phyloP scores from a whole-genome alignment of 192 early-diverging fungal genomes.

The Podila epicladia region DNA sequence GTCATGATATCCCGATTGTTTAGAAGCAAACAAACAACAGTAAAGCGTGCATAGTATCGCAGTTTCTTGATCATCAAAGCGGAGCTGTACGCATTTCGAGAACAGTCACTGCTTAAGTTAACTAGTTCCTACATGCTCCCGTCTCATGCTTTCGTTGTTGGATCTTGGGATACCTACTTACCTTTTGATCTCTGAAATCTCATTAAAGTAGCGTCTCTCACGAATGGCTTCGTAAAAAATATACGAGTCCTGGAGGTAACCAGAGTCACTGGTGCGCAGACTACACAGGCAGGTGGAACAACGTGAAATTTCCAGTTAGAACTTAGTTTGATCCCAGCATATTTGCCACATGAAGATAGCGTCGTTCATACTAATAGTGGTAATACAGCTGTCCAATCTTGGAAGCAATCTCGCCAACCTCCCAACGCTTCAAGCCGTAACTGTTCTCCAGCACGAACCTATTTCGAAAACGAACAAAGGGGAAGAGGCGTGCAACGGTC shows the following conservation, averaged over 20 bases:
- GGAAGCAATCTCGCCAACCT: slow-evolving; percentile 97
- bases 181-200: slow-evolving; percentile 94
- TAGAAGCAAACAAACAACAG: slow-evolving; percentile 90
- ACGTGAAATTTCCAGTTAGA: neutral
- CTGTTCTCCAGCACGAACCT: slow-evolving; percentile 88
- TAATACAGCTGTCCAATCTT: slow-evolving; percentile 96
- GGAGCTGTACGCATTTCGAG: slow-evolving; percentile 59
- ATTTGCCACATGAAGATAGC: neutral
- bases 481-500: neutral
- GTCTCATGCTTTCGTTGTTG: no score
- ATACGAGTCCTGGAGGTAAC: slow-evolving; percentile 93
- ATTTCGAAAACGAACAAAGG: slow-evolving; percentile 1
- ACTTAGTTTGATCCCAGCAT: neutral
- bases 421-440: slow-evolving; percentile 96
- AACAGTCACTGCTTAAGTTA: no score
- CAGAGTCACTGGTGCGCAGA: slow-evolving; percentile 94
- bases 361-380: slow-evolving; percentile 73
- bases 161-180: slow-evolving; percentile 32
- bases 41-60: slow-evolving; percentile 97
- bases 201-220: slow-evolving; percentile 93
- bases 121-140: no score
- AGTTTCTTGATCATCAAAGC: slow-evolving; percentile 97
- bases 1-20: slow-evolving; percentile 85
- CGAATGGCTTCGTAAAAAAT: slow-evolving; percentile 97
- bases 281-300: slow-evolving; percentile 23